Evolutionary conservation across 1,284 basidiomycete genomes (phyloP).

Genomic region (Tausonia pullulans): DNA sequence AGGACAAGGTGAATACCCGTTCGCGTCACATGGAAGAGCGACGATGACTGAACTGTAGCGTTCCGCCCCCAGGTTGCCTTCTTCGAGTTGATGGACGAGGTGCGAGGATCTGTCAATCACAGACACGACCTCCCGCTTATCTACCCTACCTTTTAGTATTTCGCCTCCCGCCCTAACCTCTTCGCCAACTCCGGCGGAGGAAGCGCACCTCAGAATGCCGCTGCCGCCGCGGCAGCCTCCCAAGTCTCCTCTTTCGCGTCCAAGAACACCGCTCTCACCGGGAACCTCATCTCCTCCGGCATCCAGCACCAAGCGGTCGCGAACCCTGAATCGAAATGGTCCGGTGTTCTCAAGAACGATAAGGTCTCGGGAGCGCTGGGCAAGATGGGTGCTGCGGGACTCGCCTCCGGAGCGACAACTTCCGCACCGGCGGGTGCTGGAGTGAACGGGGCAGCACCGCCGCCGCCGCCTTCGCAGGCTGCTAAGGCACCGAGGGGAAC

Average conservation of each 20-base stretch:
- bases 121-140: neutral
- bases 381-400: neutral
- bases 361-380: conserved; percentile 4
- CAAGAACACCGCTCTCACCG: neutral
- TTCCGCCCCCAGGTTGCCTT: neutral
- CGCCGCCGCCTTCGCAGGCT: neutral
- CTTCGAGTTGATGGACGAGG: conserved; percentile 3
- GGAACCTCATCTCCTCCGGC: conserved; percentile 1
- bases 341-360: neutral
- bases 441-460: neutral
- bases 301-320: conserved; percentile 3
- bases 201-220: neutral
- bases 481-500: neutral
- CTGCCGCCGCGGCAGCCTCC: neutral
- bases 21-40: neutral
- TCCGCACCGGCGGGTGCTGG: neutral
- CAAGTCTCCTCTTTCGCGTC: neutral
- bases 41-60: too few species aligned
- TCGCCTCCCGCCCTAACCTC: conserved; percentile 3
- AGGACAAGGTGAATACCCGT: neutral
- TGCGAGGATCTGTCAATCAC: neutral
- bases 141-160: neutral
- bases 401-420: neutral
- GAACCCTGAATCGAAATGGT: conserved; percentile 5
- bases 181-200: neutral